These are phyloP conservation scores for Thozetella sp. DNA, from an alignment of 495 filamentous ascomycete genomes.

Conservation along the genomic window DNA sequence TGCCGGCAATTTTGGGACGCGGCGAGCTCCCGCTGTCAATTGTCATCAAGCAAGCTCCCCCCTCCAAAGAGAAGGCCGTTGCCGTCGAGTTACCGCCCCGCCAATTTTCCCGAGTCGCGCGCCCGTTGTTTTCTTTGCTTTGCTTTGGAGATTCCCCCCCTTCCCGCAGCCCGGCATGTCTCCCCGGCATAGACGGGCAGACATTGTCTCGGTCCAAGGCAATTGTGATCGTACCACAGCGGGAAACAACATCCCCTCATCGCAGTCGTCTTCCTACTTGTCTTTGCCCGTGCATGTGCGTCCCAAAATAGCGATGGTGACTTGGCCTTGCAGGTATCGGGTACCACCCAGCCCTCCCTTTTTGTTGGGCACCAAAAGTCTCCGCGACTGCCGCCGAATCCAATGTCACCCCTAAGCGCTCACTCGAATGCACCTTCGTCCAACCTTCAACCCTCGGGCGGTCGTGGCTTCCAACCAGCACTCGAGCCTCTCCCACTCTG, in stretches of 20 bases:
- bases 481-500: not conserved
- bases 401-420: not conserved
- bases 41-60: too few relatives aligned
- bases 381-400: not conserved
- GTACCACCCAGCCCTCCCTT: not conserved
- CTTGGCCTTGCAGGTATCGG: not conserved
- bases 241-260: too few relatives aligned
- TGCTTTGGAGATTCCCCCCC: not conserved
- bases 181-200: not conserved
- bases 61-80: too few relatives aligned
- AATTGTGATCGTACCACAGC: not conserved
- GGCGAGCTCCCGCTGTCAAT: too few relatives aligned
- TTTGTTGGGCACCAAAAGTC: constrained; percentile 2
- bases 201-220: not conserved
- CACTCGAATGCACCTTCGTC: not conserved
- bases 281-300: not conserved
- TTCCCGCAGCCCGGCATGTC: not conserved
- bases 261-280: too few relatives aligned
- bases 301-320: not conserved
- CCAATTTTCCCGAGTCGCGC: too few relatives aligned
- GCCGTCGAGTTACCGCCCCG: too few relatives aligned
- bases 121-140: not conserved
- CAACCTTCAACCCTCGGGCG: not conserved
- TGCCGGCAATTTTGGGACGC: too few relatives aligned
- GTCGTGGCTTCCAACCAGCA: not conserved